Conservation (phyloP, 2,329 filamentous ascomycete genomes). For the Fusarium udum region DNA sequence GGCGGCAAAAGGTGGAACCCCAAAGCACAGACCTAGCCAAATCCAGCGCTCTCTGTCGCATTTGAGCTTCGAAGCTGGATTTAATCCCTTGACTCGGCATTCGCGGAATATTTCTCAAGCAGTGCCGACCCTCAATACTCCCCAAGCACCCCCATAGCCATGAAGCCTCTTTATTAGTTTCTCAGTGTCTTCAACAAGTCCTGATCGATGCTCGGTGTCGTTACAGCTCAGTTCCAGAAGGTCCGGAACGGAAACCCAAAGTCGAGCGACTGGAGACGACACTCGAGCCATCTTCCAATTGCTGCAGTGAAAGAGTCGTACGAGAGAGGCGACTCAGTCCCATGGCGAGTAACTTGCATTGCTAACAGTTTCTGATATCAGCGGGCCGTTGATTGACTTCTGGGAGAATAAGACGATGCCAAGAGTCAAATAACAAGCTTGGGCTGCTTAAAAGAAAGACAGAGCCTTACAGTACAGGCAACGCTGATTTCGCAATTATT, state of each 20-base stretch:
- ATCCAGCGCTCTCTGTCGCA: accelerated
- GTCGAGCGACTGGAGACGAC: neutral
- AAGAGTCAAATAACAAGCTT: accelerated
- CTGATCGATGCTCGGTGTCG: too few relatives aligned
- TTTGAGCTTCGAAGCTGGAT: neutral
- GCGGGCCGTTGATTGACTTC: neutral
- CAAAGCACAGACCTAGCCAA: neutral
- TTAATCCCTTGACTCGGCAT: accelerated
- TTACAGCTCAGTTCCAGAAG: too few relatives aligned
- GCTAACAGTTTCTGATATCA: too few relatives aligned
- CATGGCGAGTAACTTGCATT: neutral
- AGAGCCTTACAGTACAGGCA: accelerated
- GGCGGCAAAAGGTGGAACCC: neutral
- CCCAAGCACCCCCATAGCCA: too few relatives aligned
- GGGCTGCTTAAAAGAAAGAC: accelerated
- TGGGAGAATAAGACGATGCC: accelerated
- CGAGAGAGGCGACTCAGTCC: neutral
- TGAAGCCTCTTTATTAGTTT: too few relatives aligned
- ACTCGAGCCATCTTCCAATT: neutral
- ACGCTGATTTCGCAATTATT: accelerated
- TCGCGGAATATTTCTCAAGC: neutral
- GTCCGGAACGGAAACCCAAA: neutral
- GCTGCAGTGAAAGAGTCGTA: accelerated
- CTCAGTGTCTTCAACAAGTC: neutral
- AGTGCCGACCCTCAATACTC: neutral